Evolutionary conservation across 176 grass and related monocot species (phyloP).

Genomic region (Hordeum vulgare): DNA sequence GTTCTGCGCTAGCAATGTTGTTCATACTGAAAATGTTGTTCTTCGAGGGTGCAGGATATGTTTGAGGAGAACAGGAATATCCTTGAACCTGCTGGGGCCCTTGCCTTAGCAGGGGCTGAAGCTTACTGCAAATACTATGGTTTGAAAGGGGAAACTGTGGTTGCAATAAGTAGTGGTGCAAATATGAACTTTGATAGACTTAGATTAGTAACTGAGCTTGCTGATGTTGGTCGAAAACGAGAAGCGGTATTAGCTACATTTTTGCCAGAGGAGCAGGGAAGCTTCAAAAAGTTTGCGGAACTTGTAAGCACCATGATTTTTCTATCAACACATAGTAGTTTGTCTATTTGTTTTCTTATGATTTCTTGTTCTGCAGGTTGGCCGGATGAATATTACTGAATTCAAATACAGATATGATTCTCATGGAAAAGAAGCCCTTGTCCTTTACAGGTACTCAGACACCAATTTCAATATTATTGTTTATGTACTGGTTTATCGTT

Average conservation of each 20-base stretch:
- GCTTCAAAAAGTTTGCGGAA: slow-evolving; percentile 84
- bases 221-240: slow-evolving; percentile 88
- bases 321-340: background rate
- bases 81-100: slow-evolving; percentile 92
- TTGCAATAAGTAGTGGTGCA: slow-evolving; percentile 90
- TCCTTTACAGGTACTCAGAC: slow-evolving; percentile 68
- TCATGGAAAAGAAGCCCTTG: slow-evolving; percentile 73
- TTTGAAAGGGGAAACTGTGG: slow-evolving; percentile 81
- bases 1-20: background rate
- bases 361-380: slow-evolving; percentile 58
- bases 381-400: slow-evolving; percentile 97
- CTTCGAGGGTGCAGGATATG: slow-evolving; percentile 72
- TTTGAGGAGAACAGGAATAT: slow-evolving; percentile 99
- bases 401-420: slow-evolving; percentile 99
- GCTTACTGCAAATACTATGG: slow-evolving; percentile 93
- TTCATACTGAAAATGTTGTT: slow-evolving; percentile 21
- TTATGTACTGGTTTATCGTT: background rate
- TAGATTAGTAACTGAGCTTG: slow-evolving; percentile 88
- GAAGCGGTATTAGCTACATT: slow-evolving; percentile 85
- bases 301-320: slow-evolving; percentile 42
- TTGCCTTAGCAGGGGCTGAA: slow-evolving; percentile 85
- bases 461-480: background rate
- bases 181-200: slow-evolving; percentile 99
- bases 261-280: slow-evolving; percentile 78
- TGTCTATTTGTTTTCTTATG: slow-evolving; percentile 3